Percentiles rank a stretch among this genome's conserved stretches.
Conservation (phyloP, 192 early-diverging fungal genomes). For the Funneliformis mosseae region DNA sequence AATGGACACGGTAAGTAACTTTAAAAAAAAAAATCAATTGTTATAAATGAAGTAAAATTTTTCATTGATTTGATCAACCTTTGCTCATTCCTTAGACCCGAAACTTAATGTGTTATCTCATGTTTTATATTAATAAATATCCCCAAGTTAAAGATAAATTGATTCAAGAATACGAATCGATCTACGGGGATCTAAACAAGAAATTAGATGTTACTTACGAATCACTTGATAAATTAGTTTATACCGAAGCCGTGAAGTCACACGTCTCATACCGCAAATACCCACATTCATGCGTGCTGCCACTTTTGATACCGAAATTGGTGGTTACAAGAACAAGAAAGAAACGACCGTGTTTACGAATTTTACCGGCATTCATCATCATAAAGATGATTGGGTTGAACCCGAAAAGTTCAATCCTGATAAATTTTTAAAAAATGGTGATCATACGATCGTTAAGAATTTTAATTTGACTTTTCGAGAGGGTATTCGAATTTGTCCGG, state of each 20-base stretch:
- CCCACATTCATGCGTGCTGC: neutral
- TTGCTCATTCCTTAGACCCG: constrained; percentile 3
- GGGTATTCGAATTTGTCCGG: constrained; percentile 5
- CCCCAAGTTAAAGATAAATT: neutral
- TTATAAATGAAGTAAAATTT: neutral
- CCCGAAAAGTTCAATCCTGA: neutral
- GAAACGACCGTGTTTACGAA: neutral
- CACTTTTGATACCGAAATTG: neutral
- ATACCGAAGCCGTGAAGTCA: neutral
- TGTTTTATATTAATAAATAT: constrained; percentile 10
- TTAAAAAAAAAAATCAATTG: too few species aligned
- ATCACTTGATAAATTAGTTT: constrained; percentile 5
- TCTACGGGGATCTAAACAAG: neutral
- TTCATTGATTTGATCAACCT: neutral
- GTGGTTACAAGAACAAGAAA: neutral
- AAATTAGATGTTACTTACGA: neutral
- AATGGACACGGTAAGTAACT: constrained; percentile 24
- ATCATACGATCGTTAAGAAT: neutral
- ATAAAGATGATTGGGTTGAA: neutral
- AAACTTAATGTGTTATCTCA: neutral
- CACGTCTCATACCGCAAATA: neutral
- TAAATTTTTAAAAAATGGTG: neutral
- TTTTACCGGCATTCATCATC: neutral
- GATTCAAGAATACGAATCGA: neutral
- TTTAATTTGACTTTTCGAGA: neutral